Percentiles rank a stretch among this genome's conserved stretches.
These are phyloP conservation scores for Pulveroboletus sp. DNA, from an alignment of 768 basidiomycete genomes.

Conservation along the genomic window DNA sequence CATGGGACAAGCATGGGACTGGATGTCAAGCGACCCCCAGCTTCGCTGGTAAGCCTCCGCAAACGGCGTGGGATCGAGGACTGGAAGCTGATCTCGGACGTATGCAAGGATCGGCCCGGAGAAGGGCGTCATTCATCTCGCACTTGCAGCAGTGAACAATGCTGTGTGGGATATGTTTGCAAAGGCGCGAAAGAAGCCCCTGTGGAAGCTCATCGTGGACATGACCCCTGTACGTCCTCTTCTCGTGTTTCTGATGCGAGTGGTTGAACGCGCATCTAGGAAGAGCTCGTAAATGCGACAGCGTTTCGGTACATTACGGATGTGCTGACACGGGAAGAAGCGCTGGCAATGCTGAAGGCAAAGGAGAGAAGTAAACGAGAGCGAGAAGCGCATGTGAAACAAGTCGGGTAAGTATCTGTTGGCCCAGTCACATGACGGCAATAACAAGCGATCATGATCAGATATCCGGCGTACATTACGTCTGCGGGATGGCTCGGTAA, in stretches of 20 bases:
- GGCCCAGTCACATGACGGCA: neutral
- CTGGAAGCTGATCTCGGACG: neutral
- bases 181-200: slow-evolving; percentile 70
- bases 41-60: slow-evolving; percentile 65
- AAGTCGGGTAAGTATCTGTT: slow-evolving; percentile 49
- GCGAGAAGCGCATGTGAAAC: slow-evolving; percentile 68
- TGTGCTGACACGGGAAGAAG: slow-evolving; percentile 86
- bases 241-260: slow-evolving; percentile 7
- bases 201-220: slow-evolving; percentile 91
- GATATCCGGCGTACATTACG: slow-evolving; percentile 91
- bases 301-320: slow-evolving; percentile 92
- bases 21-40: slow-evolving; percentile 81
- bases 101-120: slow-evolving; percentile 77
- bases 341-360: slow-evolving; percentile 72
- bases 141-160: slow-evolving; percentile 83
- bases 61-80: neutral
- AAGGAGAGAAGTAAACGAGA: slow-evolving; percentile 73
- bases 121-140: slow-evolving; percentile 90
- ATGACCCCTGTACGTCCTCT: slow-evolving; percentile 62
- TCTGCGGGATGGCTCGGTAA: slow-evolving; percentile 85
- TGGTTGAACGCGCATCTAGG: slow-evolving; percentile 40
- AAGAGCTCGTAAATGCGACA: slow-evolving; percentile 70
- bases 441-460: slow-evolving; percentile 23
- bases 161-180: slow-evolving; percentile 93
- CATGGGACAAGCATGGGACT: slow-evolving; percentile 89